These are phyloP conservation scores for Kockiozyma suomiensis DNA, from an alignment of 805 yeast genomes.

Conservation along the genomic window DNA sequence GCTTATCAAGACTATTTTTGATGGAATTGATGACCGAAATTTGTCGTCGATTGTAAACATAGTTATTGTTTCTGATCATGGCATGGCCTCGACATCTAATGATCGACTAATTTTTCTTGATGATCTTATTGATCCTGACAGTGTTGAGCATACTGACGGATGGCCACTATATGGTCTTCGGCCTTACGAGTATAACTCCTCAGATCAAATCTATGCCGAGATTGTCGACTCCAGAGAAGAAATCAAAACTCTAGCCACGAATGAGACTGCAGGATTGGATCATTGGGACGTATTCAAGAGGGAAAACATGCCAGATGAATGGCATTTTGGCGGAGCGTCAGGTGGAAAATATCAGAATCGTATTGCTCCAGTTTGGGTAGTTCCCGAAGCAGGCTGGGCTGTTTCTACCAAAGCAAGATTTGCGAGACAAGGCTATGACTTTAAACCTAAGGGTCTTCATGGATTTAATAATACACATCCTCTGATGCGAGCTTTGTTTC, in stretches of 20 bases:
- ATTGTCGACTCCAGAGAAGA: constrained; percentile 43
- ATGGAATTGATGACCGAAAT: constrained; percentile 57
- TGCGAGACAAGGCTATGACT: constrained; percentile 52
- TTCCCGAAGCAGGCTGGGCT: constrained; percentile 82
- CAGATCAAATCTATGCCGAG: constrained; percentile 53
- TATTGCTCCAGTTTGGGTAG: constrained; percentile 81
- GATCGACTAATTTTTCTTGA: constrained; percentile 71
- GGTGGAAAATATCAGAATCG: constrained; percentile 54
- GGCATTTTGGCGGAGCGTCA: constrained; percentile 57
- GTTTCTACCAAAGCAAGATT: constrained; percentile 63
- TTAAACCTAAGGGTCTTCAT: constrained; percentile 75
- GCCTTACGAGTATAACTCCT: constrained; percentile 50
- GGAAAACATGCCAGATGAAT: constrained; percentile 57
- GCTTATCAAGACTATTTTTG: constrained; percentile 55
- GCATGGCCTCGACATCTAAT: constrained; percentile 85
- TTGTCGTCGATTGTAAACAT: constrained; percentile 69
- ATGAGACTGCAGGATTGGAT: constrained; percentile 26
- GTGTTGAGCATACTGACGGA: constrained; percentile 69
- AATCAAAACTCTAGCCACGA: constrained; percentile 29
- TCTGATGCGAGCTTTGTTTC: constrained; percentile 79
- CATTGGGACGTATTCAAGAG: constrained; percentile 53
- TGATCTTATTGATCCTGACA: constrained; percentile 59
- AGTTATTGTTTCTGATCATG: constrained; percentile 84
- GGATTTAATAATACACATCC: constrained; percentile 80
- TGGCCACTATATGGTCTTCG: constrained; percentile 86